phyloP scores from a whole-genome alignment of 352 stramenopile genomes.

The Globisporangium polare region DNA sequence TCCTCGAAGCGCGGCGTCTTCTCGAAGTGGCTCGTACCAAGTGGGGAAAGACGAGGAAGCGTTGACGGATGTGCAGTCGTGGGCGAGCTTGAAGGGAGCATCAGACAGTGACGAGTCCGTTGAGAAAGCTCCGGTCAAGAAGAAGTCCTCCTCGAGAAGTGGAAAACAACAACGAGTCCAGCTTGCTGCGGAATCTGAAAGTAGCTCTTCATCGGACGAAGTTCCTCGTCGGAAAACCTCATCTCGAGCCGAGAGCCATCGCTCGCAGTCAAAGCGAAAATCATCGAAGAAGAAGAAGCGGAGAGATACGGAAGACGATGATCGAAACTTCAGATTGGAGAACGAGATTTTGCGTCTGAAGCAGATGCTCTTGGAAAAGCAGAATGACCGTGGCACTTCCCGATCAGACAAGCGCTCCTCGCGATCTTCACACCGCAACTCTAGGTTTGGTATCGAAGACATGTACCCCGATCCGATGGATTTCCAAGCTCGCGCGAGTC shows the following conservation, averaged over 20 bases:
- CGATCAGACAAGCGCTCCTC: constrained; percentile 4
- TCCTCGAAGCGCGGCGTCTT: too few species aligned
- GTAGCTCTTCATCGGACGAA: constrained; percentile 1
- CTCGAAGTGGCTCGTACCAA: neutral
- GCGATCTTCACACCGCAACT: constrained; percentile 5
- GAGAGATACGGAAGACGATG: constrained; percentile 21
- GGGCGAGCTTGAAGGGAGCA: constrained; percentile 1
- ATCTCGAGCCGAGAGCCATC: constrained; percentile 4
- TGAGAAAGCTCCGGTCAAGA: constrained; percentile 3
- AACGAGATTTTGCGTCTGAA: constrained; percentile 76
- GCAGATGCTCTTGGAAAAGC: constrained; percentile 64
- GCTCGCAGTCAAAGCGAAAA: constrained; percentile 1
- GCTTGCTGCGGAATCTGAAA: neutral
- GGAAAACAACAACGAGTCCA: constrained; percentile 2
- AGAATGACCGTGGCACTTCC: constrained; percentile 11
- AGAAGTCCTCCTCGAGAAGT: neutral
- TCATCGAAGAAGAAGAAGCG: constrained; percentile 19
- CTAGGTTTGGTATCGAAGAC: constrained; percentile 8
- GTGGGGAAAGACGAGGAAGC: neutral
- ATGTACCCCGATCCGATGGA: constrained; percentile 1
- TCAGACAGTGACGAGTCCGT: constrained; percentile 14
- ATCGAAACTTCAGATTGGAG: constrained; percentile 49
- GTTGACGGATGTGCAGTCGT: constrained; percentile 1
- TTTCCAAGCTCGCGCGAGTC: constrained; percentile 14
- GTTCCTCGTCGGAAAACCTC: constrained; percentile 5